Base-by-base conservation (phyloP, 371 early-diverging fungal genomes). In the Apophysomyces elegans region DNA sequence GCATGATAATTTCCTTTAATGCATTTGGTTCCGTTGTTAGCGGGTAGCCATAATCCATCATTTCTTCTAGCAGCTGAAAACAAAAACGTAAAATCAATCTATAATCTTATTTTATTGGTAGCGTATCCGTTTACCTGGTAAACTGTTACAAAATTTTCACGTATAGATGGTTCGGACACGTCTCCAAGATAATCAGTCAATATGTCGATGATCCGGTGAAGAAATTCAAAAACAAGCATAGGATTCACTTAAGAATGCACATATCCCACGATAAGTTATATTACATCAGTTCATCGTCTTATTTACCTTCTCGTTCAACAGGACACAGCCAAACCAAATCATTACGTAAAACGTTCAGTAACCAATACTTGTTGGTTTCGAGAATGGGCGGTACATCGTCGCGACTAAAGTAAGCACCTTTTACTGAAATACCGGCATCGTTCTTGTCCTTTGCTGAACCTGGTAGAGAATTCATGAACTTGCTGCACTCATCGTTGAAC, bases 131-230 rank as follows among this genome's bases (percentile, higher is more conserved):
- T 35, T 78, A 90, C 90, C 84, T 95, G 93, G 70, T 95, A 94
- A 4, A 96, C 92, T 5, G 91, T 92, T n/a, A 91, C 91, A 87
- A 95, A 96, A 77, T 96, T 93, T 65, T 97, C 96, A 75, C 94
- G 92, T 45, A 97, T 88, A 36, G 87, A 88, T 21, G 81, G 66
- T 71, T 95, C 96, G 4, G 92, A 90, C 18, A 96, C 80, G 35
- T 87, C 86, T 13, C 91, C 90, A 66, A 95, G 88, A 72, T 97
- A 97, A 63, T 93, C 92, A 0, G 81, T 76, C 50, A 95, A 76
- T 18, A 93, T 85, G 66, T 92, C 91, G 9, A 91, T 86, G 56
- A 94, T 89, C 58, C 92, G 87, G 65, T 95, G 93, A 37, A 95
- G 79, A 74, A 97, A 92, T 74, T 94, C 92, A 64, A 95, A 84